A percentile compares a stretch with the other conserved stretches of the same genome.
phyloP scores from a whole-genome alignment of 495 filamentous ascomycete species.

The Lasiosphaeria miniovina region DNA sequence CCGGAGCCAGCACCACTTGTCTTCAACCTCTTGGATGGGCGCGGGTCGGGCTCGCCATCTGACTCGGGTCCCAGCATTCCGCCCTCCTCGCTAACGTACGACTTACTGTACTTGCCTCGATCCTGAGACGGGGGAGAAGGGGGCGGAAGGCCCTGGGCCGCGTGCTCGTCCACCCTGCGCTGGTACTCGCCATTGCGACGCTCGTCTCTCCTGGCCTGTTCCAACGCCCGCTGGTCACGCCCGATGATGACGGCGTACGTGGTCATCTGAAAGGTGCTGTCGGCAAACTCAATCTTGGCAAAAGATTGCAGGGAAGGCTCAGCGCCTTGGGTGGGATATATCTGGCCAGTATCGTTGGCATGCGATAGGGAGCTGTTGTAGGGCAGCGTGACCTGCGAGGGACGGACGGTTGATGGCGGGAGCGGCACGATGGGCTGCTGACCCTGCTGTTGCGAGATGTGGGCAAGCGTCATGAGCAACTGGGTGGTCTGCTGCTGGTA shows the following conservation, averaged over 20 bases:
- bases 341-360: conserved; percentile 20
- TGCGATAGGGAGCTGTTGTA: conserved; percentile 15
- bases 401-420: conserved; percentile 29
- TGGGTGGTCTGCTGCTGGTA: conserved; percentile 17
- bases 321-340: conserved; percentile 18
- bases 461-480: conserved; percentile 29
- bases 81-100: conserved; percentile 51
- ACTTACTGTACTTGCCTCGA: conserved; percentile 48
- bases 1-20: conserved; percentile 24
- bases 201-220: conserved; percentile 42
- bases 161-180: conserved; percentile 35
- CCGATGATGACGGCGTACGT: conserved; percentile 51
- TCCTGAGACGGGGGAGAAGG: conserved; percentile 38
- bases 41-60: conserved; percentile 40
- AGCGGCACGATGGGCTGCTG: conserved; percentile 12
- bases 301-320: conserved; percentile 47
- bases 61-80: conserved; percentile 52
- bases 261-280: conserved; percentile 52
- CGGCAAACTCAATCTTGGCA: conserved; percentile 49
- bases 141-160: conserved; percentile 37
- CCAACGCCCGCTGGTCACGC: conserved; percentile 45
- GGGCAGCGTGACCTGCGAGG: conserved; percentile 29
- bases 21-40: conserved; percentile 40
- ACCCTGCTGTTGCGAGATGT: conserved; percentile 15
- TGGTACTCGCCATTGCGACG: conserved; percentile 37